Evolutionary conservation across 1,284 basidiomycete genomes (phyloP), one percentile per base, ranked within the genome.

Genomic region (Ganoderma sp.): DNA sequence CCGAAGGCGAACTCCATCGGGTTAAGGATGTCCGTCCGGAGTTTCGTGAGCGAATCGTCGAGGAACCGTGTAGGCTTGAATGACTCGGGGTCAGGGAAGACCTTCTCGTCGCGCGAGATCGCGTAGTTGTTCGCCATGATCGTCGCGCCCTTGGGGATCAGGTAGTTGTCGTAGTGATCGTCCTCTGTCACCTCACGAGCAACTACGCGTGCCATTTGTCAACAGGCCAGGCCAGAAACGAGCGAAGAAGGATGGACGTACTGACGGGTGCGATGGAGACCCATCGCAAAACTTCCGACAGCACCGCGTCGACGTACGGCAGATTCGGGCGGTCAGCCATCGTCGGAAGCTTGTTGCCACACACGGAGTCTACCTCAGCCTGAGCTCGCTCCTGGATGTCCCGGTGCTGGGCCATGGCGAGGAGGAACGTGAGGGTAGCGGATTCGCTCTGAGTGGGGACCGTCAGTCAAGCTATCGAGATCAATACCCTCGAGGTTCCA

Each of bases 261-360:
- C 75, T 71, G 34, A 75, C 64, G n/a, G 76, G 73, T 15, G 72
- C 73, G 60, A 79, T 76, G n/a, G 78, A 76, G 52, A 77, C 72
- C 79, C 79, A 81, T 12, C 79, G 73, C 45, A 79, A 65, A 14
- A 78, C 75, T 67, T 83, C 81, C 58, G 76, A 71, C 3, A 81
- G 70, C 3, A 79, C 65, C 1, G 77, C 78, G 42, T 75, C 69
- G 43, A 81, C 69, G 68, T 78, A 81, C 1, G 79, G 78, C 59
- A 81, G 67, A 4, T 60, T 63, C 28, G 72, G 65, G 28, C 75
- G 65, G 66, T 82, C 81, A 12, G 73, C 74, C 52, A 80, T 76
- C n/a, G 73, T 75, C 1, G 81, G 81, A 4, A 81, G 66, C 19
- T 79, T 69, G 59, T 64, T 45, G 15, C 61, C 52, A n/a, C 78